Conservation (phyloP, 768 basidiomycete genomes). For the Lactarius pseudohatsudake region DNA sequence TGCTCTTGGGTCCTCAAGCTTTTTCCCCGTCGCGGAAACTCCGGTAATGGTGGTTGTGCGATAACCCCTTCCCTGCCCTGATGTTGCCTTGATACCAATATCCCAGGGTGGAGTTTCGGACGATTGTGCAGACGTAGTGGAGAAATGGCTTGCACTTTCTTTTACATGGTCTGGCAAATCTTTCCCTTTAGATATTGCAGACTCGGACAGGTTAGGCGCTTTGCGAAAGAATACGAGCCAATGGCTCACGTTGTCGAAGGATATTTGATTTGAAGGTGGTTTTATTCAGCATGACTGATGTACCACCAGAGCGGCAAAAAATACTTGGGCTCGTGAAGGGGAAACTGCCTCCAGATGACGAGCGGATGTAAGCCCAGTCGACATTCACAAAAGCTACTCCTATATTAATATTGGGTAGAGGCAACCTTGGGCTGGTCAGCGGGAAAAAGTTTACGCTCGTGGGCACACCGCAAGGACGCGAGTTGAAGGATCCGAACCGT, state of each 20-base stretch:
- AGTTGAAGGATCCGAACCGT: slow-evolving; percentile 80
- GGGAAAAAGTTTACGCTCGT: slow-evolving; percentile 82
- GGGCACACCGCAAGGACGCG: slow-evolving; percentile 83
- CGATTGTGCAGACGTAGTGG: slow-evolving; percentile 19
- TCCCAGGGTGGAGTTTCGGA: not conserved
- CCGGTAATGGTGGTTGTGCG: slow-evolving; percentile 8
- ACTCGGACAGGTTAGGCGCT: slow-evolving; percentile 65
- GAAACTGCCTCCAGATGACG: slow-evolving; percentile 76
- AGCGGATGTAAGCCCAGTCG: slow-evolving; percentile 48
- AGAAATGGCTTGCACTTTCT: slow-evolving; percentile 58
- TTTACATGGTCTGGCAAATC: slow-evolving; percentile 74
- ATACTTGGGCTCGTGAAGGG: slow-evolving; percentile 83
- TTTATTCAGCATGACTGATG: slow-evolving; percentile 67
- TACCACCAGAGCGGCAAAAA: slow-evolving; percentile 85
- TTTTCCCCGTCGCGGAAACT: not conserved
- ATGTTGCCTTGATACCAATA: slow-evolving; percentile 3
- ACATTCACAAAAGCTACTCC: slow-evolving; percentile 2
- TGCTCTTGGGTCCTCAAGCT: not conserved
- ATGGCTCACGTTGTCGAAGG: slow-evolving; percentile 40
- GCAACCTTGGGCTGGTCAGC: slow-evolving; percentile 54
- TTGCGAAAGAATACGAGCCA: not conserved
- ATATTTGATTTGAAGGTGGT: slow-evolving; percentile 76
- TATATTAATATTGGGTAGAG: slow-evolving; percentile 38
- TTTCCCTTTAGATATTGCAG: slow-evolving; percentile 65
- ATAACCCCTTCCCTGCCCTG: not conserved